Evolutionary conservation across 2,329 filamentous ascomycete genomes (phyloP).

Genomic region (Capronia coronata): DNA sequence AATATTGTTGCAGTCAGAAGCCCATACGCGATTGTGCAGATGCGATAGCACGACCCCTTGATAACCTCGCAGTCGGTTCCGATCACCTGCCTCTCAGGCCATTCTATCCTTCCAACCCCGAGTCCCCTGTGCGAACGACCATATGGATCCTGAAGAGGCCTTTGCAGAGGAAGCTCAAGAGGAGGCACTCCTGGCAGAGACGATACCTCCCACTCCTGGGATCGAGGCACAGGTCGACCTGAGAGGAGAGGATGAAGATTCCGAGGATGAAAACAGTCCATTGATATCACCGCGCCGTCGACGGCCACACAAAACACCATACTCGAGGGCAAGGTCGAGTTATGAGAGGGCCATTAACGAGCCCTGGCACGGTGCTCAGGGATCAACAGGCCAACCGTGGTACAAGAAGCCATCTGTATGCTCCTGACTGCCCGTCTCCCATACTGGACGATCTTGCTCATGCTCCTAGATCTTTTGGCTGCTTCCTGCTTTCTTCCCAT

Average conservation of each 20-base stretch:
- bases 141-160: slow-evolving; percentile 34
- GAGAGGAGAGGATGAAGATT: slow-evolving; percentile 22
- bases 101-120: background rate
- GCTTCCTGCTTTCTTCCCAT: slow-evolving; percentile 69
- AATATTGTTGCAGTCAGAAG: no score
- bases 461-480: slow-evolving; percentile 68
- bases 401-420: slow-evolving; percentile 49
- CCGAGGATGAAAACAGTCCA: slow-evolving; percentile 30
- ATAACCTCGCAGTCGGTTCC: background rate
- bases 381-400: slow-evolving; percentile 35
- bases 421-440: slow-evolving; percentile 7
- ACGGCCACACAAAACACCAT: slow-evolving; percentile 10
- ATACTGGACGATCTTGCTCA: slow-evolving; percentile 10
- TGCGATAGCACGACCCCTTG: background rate
- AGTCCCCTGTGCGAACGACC: slow-evolving; percentile 1
- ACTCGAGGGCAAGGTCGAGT: slow-evolving; percentile 18
- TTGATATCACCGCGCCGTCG: slow-evolving; percentile 25
- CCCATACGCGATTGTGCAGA: background rate
- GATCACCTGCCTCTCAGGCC: background rate
- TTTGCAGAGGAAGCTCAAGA: slow-evolving; percentile 33
- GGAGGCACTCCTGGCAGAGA: slow-evolving; percentile 26
- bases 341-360: slow-evolving; percentile 26
- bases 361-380: slow-evolving; percentile 35
- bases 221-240: slow-evolving; percentile 12
- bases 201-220: background rate